Conservation (phyloP, 2,329 filamentous ascomycete genomes). For the Aspergillus luchuensis region DNA sequence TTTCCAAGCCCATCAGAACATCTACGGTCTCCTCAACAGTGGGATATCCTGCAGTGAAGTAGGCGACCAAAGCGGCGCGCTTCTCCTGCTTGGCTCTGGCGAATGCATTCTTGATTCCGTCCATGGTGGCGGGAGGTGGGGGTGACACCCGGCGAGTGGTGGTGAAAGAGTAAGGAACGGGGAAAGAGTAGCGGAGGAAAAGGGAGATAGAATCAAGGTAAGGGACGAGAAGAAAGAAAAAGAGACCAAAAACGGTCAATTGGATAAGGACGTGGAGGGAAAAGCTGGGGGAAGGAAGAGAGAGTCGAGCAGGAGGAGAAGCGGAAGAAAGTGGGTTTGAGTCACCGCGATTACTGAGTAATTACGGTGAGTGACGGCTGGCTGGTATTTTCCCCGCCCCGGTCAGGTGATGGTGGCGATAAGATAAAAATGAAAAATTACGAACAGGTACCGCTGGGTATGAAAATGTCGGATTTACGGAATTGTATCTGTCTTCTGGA, state of each 20-base stretch:
- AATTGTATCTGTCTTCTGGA: too few species aligned
- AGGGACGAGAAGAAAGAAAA: neutral
- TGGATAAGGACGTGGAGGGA: neutral
- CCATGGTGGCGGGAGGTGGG: conserved; percentile 42
- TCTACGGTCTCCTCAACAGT: conserved; percentile 78
- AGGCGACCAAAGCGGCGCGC: conserved; percentile 84
- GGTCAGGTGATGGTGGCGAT: conserved; percentile 10
- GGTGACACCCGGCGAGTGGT: conserved; percentile 3
- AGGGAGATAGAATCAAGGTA: neutral
- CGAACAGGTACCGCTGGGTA: too few species aligned
- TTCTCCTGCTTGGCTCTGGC: conserved; percentile 59
- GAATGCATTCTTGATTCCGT: conserved; percentile 59
- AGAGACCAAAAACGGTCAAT: neutral
- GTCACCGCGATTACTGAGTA: neutral
- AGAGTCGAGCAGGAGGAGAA: neutral
- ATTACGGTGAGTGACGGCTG: neutral
- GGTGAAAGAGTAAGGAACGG: conserved; percentile 2
- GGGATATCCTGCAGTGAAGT: conserved; percentile 93
- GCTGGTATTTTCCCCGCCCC: neutral
- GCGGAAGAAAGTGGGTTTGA: conserved; percentile 1
- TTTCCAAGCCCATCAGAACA: conserved; percentile 86
- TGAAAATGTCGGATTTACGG: too few species aligned
- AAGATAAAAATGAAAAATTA: neutral
- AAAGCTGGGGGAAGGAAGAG: neutral
- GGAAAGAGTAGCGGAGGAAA: neutral